Base-by-base conservation (phyloP, 2,329 filamentous ascomycete genomes). In the Sporothrix curviconia region DNA sequence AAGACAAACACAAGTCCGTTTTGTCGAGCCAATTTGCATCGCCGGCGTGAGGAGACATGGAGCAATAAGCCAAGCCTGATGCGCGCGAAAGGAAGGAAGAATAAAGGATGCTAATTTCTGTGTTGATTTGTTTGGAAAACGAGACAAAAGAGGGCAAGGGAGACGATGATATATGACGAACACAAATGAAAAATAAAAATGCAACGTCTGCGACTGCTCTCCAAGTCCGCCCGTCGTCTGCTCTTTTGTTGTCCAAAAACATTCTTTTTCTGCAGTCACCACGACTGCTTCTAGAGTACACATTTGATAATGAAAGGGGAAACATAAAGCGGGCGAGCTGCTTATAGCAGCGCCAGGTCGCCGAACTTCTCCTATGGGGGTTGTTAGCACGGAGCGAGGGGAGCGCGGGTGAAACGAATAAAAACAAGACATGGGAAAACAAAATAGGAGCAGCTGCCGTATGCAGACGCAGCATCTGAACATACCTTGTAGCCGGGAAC, bases 401-500 rank as follows among this genome's bases (percentile, higher is more conserved):
- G 3, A 32, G 5, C 22, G n/a, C 1, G 12, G 36, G 12, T 3
- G n/a, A n/a, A n/a, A 28, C 9, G 12, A 24, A 19, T 3, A n/a
- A 22, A 25, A 30, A 7, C 47, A 46, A 59, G 15, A 17, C 12
- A 11, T n/a, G n/a, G n/a, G n/a, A n/a, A n/a, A n/a, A n/a, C n/a
- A n/a, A n/a, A n/a, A n/a, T n/a, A n/a, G n/a, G n/a, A n/a, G n/a
- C n/a, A n/a, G n/a, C n/a, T n/a, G n/a, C n/a, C n/a, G n/a, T n/a
- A n/a, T 43, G 40, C 40, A 12, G 17, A 14, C 17, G 9, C 1
- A 6, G 14, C 11, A 4, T 8, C 15, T 15, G 25, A n/a, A 71
- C 86, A 68, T 79, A 92, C 92, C 90, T 96, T 96, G 89, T 99
- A 99, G 73, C 94, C 94, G 64, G 94, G 92, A 71, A 96, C 92